These are phyloP conservation scores for Candida parachauliodes DNA, from an alignment of 805 yeast species.

Conservation along the genomic window DNA sequence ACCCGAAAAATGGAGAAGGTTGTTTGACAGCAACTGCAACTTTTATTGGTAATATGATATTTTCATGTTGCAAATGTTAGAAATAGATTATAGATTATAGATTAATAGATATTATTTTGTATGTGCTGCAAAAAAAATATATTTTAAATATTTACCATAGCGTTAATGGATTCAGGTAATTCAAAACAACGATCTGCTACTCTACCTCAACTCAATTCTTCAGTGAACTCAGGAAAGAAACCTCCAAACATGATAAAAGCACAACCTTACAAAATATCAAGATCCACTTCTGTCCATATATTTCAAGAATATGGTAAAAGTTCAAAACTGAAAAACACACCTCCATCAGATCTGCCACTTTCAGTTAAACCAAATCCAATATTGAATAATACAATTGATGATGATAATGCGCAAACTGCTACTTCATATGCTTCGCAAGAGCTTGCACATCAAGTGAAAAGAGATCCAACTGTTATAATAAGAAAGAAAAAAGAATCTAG, in stretches of 20 bases:
- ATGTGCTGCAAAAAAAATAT: neutral
- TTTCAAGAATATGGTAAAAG: slow-evolving; percentile 7
- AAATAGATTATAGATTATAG: neutral
- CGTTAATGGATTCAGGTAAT: slow-evolving; percentile 1
- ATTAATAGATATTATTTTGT: neutral
- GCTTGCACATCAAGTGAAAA: neutral
- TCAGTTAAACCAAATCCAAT: neutral
- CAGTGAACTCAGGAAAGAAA: neutral
- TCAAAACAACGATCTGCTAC: slow-evolving; percentile 9
- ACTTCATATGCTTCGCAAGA: neutral
- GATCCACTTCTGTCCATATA: slow-evolving; percentile 10
- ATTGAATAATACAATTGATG: slow-evolving; percentile 8
- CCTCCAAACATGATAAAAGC: slow-evolving; percentile 1
- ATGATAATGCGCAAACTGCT: slow-evolving; percentile 11
- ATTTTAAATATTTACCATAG: neutral
- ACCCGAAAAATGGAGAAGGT: slow-evolving; percentile 42
- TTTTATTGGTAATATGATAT: slow-evolving; percentile 33
- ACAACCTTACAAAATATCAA: slow-evolving; percentile 8
- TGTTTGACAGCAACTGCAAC: slow-evolving; percentile 32
- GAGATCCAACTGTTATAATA: slow-evolving; percentile 9
- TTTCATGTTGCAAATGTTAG: slow-evolving; percentile 23
- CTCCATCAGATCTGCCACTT: neutral
- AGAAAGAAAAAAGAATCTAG: slow-evolving; percentile 4
- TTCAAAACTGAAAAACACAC: neutral
- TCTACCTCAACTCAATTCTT: slow-evolving; percentile 6